Percentiles rank a stretch among this genome's conserved stretches.
Evolutionary conservation across 257 asterid species (phyloP).

Genomic region (Mitragyna speciosa): DNA sequence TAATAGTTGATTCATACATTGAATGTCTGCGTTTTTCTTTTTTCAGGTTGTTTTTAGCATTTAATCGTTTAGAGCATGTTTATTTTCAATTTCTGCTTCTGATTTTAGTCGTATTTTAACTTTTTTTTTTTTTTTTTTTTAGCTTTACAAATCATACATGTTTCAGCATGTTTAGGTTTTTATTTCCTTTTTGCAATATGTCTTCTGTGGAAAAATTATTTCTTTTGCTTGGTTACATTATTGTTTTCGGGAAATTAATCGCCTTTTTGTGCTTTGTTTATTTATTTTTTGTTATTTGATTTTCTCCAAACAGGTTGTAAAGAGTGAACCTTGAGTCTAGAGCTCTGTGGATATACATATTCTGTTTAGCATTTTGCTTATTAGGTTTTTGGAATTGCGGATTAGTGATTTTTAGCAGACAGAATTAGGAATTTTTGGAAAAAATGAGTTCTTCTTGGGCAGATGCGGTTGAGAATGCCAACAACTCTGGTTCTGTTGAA

Average conservation of each 20-base stretch:
- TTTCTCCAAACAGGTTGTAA: background rate
- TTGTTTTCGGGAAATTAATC: too few species aligned
- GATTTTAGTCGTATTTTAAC: background rate
- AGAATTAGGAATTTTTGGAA: conserved; percentile 9
- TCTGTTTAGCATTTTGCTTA: background rate
- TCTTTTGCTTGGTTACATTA: background rate
- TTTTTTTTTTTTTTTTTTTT: background rate
- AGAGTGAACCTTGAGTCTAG: background rate
- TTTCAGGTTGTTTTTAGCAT: background rate
- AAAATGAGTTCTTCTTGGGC: conserved; percentile 83
- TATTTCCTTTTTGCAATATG: background rate
- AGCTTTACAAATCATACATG: background rate
- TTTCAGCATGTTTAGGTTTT: background rate
- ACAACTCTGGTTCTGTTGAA: conserved; percentile 43
- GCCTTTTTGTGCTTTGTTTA: background rate
- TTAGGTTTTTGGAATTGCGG: background rate
- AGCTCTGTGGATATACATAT: background rate
- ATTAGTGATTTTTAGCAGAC: background rate
- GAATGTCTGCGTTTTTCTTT: background rate
- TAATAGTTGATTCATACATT: background rate
- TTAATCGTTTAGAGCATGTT: background rate
- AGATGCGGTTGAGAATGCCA: conserved; percentile 66
- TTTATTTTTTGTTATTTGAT: background rate
- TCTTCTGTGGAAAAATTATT: background rate
- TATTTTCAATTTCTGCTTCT: background rate